Evolutionary conservation across 208 protist genomes (phyloP).

Genomic region (Leishmania lainsoni): DNA sequence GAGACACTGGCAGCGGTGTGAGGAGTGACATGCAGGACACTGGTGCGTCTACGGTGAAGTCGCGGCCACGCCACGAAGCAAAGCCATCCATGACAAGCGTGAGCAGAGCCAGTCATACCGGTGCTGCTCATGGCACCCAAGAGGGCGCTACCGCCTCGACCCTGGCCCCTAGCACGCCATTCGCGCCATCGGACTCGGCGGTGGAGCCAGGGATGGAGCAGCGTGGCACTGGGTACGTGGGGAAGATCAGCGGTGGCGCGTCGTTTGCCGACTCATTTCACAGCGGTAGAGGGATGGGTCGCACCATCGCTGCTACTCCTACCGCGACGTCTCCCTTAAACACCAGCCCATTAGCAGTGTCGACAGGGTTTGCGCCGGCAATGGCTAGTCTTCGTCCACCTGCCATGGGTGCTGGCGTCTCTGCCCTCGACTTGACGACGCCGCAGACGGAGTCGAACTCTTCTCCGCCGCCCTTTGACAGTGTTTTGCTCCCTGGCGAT

Average conservation of each 20-base stretch:
- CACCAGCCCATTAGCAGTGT: background rate
- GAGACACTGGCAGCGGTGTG: background rate
- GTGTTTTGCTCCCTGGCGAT: background rate
- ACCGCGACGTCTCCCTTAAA: background rate
- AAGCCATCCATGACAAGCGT: conserved; percentile 1
- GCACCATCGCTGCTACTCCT: background rate
- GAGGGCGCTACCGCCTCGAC: background rate
- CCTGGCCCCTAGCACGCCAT: background rate
- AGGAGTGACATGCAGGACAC: background rate
- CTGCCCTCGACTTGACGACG: conserved; percentile 7
- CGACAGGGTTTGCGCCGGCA: background rate
- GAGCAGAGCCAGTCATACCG: background rate
- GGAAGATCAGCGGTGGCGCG: background rate
- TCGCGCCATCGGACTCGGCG: background rate
- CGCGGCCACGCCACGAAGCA: conserved; percentile 1
- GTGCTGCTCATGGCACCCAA: background rate
- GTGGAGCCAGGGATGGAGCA: background rate
- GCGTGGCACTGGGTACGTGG: background rate
- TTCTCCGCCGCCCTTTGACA: conserved; percentile 11
- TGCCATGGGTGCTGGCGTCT: conserved; percentile 4
- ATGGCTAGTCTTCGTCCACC: background rate
- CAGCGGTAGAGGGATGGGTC: background rate
- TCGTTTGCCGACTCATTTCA: background rate
- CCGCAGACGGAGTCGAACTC: conserved; percentile 19
- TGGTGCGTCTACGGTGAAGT: background rate